Base-by-base conservation (phyloP, 2,329 filamentous ascomycete species). In the Xylariaceae sp. region DNA sequence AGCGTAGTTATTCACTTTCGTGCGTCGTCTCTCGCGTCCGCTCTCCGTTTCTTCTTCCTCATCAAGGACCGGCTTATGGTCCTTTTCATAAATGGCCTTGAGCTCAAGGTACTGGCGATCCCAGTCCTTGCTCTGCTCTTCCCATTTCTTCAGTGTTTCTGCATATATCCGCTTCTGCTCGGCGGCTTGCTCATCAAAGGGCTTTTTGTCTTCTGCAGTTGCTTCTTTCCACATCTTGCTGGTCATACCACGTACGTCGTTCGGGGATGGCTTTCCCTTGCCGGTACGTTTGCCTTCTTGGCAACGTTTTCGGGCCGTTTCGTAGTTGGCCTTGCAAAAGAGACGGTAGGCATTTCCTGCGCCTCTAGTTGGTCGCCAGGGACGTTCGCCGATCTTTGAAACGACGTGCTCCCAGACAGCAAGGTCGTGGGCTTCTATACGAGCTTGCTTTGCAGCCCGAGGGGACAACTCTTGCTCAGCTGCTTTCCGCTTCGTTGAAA, bases 151-250 rank as follows among this genome's bases (percentile, higher is more conserved):
- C 56, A 88, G 70, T 5, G 81, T 80, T 44, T 79, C 77, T 34
- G 78, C 78, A 65, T 92, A 89, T 1, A 75, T 78, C 59, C 81
- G 79, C 71, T 92, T 92, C 65, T 90, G 88, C 55, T 81, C 80
- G 57, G 86, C 81, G 3, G 89, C 89, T 71, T 87, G 82, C 34
- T 91, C 87, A 53, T 92, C 82, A 69, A 89, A 97, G 0, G 92
- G 92, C 70, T 82, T 81, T 69, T 88, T 90, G 66, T 86, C 82
- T 50, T 89, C 88, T 4, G 85, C 79, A 1, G 80, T 75, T 0
- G 89, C 86, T 53, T 89, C 88, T 66, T 88, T 90, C 94, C 94
- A 99, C 87, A 94, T 92, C 70, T 88, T 88, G 34, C 92, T 92
- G 8, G 94, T 84, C 72, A 92, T 90, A 54, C 87, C 84, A 39